Base-by-base conservation (phyloP, 129 eudicot genomes). In the Logfia minima region DNA sequence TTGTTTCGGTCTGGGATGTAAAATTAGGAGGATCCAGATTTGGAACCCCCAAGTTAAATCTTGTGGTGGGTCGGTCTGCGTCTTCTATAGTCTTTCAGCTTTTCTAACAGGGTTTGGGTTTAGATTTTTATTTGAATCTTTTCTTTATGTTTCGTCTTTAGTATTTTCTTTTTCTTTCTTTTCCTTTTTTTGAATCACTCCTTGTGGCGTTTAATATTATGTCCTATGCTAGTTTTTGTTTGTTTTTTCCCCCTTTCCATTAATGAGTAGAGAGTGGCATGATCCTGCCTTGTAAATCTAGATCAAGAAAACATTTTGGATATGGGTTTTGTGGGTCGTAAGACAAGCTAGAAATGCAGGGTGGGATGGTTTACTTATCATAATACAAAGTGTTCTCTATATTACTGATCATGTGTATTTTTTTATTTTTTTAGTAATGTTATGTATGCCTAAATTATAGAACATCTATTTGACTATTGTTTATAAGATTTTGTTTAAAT, bases 21-120 rank as follows among this genome's bases (percentile, higher is more conserved):
- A 68, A 37, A 53, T 66, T 66, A 62, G 73, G 74, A n/a, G 53
- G 79, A 68, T 78, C 82, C 84, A 60, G 84, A 61, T 56, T 67
- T 29, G 74, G 35, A 58, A 23, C 37, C 68, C 68, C 18, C 0
- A 14, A 63, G 9, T 63, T 63, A 3, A 67, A 68, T 68, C 80
- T 28, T 48, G 52, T 58, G 76, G 75, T 23, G 74, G 83, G 83
- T 22, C 16, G 26, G 29, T 71, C 28, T 21, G 65, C 26, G n/a
- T 29, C 19, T 31, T 45, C 60, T 62, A 79, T 64, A 79, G 78
- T 34, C 35, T 66, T 64, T 64, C 65, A 62, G 77, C 73, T 71
- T 63, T 48, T 1, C 72, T 72, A 72, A 72, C 59, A 79, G 83
- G 73, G 78, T 73, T 79, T 71, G 71, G 72, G 72, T 48, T 73